These are phyloP conservation scores for Ogataea allantospora DNA, from an alignment of 805 yeast species.

Conservation along the genomic window DNA sequence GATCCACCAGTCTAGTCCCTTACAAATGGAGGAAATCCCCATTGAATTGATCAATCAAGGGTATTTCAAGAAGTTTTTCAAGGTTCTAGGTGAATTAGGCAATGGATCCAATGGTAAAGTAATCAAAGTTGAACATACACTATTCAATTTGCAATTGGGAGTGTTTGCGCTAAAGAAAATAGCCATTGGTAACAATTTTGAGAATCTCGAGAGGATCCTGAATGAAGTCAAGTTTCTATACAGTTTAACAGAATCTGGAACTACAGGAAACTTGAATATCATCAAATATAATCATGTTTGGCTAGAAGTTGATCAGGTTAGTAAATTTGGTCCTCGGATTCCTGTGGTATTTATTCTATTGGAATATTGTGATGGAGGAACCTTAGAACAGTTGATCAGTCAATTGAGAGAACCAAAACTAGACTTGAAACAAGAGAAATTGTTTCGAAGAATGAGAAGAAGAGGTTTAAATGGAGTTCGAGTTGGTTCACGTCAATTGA, in stretches of 20 bases:
- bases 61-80: conserved; percentile 72
- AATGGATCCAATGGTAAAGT: conserved; percentile 86
- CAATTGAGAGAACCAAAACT: conserved; percentile 36
- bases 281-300: conserved; percentile 90
- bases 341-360: conserved; percentile 72
- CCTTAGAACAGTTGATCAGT: conserved; percentile 64
- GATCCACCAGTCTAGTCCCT: conserved; percentile 12
- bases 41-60: conserved; percentile 71
- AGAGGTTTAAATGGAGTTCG: conserved; percentile 2
- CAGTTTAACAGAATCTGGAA: conserved; percentile 39
- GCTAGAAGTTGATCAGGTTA: conserved; percentile 65
- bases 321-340: conserved; percentile 54
- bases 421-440: conserved; percentile 38
- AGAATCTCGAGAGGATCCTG: conserved; percentile 66
- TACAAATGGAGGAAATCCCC: conserved; percentile 22
- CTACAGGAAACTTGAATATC: conserved; percentile 47
- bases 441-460: conserved; percentile 26
- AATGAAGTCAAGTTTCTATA: conserved; percentile 75
- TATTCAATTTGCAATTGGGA: conserved; percentile 71
- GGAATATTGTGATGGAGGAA: conserved; percentile 89
- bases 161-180: conserved; percentile 82
- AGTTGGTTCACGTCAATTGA: conserved; percentile 33
- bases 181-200: conserved; percentile 73
- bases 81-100: conserved; percentile 59
- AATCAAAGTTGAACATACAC: conserved; percentile 76